Percentiles rank a stretch among this genome's conserved stretches.
phyloP scores from a whole-genome alignment of 306 rosid genomes.

The Abrus pulchellus region DNA sequence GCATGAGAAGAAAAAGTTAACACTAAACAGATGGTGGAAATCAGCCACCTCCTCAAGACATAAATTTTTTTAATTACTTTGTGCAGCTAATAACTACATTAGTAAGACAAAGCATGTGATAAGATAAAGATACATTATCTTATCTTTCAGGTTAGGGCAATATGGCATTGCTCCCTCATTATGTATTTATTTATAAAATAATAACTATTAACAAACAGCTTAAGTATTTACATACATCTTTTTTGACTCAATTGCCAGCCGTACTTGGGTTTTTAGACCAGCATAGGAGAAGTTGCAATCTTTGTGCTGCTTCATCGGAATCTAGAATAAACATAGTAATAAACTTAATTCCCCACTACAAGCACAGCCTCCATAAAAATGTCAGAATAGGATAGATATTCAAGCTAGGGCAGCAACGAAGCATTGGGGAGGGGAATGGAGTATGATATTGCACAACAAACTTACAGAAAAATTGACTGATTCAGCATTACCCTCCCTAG shows the following conservation, averaged over 20 bases:
- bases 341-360: conserved; percentile 47
- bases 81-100: conserved; percentile 27
- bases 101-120: background rate
- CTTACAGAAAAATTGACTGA: conserved; percentile 85
- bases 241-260: conserved; percentile 87
- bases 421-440: background rate
- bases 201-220: conserved; percentile 34
- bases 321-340: conserved; percentile 54
- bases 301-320: conserved; percentile 97
- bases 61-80: background rate
- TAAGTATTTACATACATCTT: conserved; percentile 70
- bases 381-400: conserved; percentile 38
- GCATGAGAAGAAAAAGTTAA: background rate
- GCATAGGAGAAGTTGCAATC: conserved; percentile 98
- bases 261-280: conserved; percentile 98
- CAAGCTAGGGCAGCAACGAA: background rate
- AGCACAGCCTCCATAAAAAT: conserved; percentile 30
- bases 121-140: conserved; percentile 5
- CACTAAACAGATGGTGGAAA: conserved; percentile 22
- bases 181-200: conserved; percentile 2
- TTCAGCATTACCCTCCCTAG: conserved; percentile 79
- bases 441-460: conserved; percentile 37
- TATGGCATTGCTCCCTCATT: background rate
- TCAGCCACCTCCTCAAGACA: conserved; percentile 6
- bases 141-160: conserved; percentile 24